Evolutionary conservation across 1,284 basidiomycete genomes (phyloP).

Genomic region (Microstroma glucosiphilum): DNA sequence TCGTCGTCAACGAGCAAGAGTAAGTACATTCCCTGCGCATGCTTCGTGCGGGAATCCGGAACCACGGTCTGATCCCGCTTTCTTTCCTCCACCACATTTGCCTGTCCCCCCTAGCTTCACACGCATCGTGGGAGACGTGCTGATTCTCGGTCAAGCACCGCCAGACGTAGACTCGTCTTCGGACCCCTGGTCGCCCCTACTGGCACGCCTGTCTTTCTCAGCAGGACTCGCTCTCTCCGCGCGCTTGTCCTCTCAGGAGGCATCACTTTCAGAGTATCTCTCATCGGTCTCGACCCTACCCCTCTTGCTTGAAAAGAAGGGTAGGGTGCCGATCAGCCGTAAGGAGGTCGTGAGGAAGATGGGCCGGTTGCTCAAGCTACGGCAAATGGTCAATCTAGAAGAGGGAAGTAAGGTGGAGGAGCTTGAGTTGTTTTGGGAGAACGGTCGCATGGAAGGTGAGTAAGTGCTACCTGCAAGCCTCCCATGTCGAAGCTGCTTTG

Average conservation of each 20-base stretch:
- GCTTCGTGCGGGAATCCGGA: no score
- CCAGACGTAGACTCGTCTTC: constrained; percentile 11
- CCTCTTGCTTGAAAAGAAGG: constrained; percentile 27
- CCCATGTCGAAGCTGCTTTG: neutral
- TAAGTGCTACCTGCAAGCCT: no score
- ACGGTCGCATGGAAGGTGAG: constrained; percentile 29
- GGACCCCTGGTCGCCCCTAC: constrained; percentile 29
- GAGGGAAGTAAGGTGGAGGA: constrained; percentile 47
- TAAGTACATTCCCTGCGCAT: neutral
- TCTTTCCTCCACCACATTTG: neutral
- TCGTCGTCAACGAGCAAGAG: constrained; percentile 23
- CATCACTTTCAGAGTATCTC: constrained; percentile 32
- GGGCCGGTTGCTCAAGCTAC: constrained; percentile 40
- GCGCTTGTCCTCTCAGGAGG: constrained; percentile 42
- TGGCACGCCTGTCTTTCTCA: constrained; percentile 43
- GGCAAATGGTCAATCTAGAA: constrained; percentile 42
- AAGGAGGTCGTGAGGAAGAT: constrained; percentile 43
- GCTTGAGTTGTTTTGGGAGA: constrained; percentile 49
- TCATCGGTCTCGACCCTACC: constrained; percentile 32
- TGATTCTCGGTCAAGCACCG: constrained; percentile 40
- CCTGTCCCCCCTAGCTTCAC: constrained; percentile 14
- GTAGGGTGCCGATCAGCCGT: constrained; percentile 41
- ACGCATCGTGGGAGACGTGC: constrained; percentile 43
- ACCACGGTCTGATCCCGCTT: no score
- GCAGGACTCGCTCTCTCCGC: constrained; percentile 47